Conservation (phyloP, 2,329 filamentous ascomycete species). For the Sporothrix curviconia region DNA sequence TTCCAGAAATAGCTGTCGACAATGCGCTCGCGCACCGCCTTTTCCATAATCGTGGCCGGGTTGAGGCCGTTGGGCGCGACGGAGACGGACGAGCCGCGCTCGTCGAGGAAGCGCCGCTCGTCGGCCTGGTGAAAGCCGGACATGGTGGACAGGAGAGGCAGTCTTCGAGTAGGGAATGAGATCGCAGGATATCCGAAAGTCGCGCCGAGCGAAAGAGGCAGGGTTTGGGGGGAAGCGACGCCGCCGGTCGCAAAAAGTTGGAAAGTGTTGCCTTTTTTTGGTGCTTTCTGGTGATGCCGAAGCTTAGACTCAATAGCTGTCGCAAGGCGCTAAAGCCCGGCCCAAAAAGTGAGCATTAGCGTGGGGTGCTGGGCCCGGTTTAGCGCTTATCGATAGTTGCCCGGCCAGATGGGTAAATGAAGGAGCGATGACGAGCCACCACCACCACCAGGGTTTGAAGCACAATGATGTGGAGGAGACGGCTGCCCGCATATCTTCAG, state of each 20-base stretch:
- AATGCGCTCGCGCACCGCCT: constrained; percentile 91
- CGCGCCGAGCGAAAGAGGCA: too few relatives aligned
- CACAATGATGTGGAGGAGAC: not conserved
- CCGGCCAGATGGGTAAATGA: constrained; percentile 17
- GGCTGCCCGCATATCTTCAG: not conserved
- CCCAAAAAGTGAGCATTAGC: too few relatives aligned
- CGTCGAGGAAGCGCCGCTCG: constrained; percentile 76
- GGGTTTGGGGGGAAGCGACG: not conserved
- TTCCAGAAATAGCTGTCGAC: constrained; percentile 97
- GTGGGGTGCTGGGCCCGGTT: not conserved
- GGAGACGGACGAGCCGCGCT: constrained; percentile 70
- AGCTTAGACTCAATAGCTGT: not conserved
- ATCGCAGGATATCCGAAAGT: too few relatives aligned
- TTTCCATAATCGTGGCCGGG: constrained; percentile 92
- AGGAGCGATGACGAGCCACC: not conserved
- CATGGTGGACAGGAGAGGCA: not conserved
- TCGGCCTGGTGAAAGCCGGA: constrained; percentile 62
- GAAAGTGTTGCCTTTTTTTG: not conserved
- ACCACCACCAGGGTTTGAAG: not conserved
- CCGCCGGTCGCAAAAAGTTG: not conserved
- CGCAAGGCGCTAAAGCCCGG: too few relatives aligned
- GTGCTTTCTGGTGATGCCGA: not conserved
- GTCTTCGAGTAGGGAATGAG: too few relatives aligned
- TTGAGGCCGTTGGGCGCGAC: constrained; percentile 84
- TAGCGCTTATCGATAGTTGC: constrained; percentile 23